phyloP scores from a whole-genome alignment of 2,329 filamentous ascomycete species.

The Blastomyces parvus region DNA sequence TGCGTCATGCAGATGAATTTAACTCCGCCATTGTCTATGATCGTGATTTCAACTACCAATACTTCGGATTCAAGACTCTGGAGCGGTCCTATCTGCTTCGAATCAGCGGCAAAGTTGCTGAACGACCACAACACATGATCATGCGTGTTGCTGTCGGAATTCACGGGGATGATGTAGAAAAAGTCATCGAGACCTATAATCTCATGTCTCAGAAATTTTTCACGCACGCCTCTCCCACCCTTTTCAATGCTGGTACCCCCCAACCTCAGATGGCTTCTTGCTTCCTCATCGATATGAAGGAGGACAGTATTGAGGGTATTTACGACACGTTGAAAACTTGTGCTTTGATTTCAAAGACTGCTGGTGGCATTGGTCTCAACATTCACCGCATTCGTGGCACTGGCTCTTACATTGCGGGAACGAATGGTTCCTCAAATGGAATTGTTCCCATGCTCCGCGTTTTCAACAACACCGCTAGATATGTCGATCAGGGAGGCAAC shows the following conservation, averaged over 20 bases:
- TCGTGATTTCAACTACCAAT: slow-evolving; percentile 99
- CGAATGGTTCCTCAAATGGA: slow-evolving; percentile 96
- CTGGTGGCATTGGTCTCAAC: slow-evolving; percentile 94
- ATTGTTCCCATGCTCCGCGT: slow-evolving; percentile 96
- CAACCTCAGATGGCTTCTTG: slow-evolving; percentile 92
- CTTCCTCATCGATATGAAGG: slow-evolving; percentile 99
- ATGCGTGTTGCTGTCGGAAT: slow-evolving; percentile 98
- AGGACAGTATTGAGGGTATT: slow-evolving; percentile 97
- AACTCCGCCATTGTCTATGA: slow-evolving; percentile 99
- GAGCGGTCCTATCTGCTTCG: slow-evolving; percentile 96
- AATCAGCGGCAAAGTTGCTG: slow-evolving; percentile 89
- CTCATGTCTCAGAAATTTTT: slow-evolving; percentile 98
- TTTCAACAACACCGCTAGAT: slow-evolving; percentile 98
- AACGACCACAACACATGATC: slow-evolving; percentile 98
- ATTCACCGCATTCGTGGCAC: slow-evolving; percentile 94
- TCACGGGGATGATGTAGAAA: slow-evolving; percentile 89
- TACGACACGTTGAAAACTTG: slow-evolving; percentile 99
- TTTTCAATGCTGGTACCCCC: slow-evolving; percentile 96
- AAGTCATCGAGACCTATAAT: slow-evolving; percentile 94
- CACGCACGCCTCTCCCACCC: slow-evolving; percentile 92
- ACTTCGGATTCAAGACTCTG: slow-evolving; percentile 98
- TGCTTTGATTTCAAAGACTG: slow-evolving; percentile 99
- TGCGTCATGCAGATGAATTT: slow-evolving; percentile 92
- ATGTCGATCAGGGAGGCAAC: slow-evolving; percentile 98
- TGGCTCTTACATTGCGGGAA: slow-evolving; percentile 94